Base-by-base conservation (phyloP, 2,329 filamentous ascomycete genomes). In the Sporothrix humicola region DNA sequence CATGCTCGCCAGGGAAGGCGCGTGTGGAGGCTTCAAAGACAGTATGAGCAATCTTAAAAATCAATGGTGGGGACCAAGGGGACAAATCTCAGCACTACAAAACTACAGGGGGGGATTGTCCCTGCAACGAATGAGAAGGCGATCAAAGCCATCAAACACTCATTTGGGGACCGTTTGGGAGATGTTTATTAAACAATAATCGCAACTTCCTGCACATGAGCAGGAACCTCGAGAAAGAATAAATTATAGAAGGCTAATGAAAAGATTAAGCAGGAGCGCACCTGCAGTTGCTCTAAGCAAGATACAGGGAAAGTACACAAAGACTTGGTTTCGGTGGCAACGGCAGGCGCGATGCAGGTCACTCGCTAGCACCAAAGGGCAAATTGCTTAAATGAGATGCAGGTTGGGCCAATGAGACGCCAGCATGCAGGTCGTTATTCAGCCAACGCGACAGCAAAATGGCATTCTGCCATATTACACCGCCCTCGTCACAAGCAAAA, bases 401-500 rank as follows among this genome's bases (percentile, higher is more conserved):
- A 42, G 44, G 7, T 7, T 5, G 9, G 23, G 52, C 73, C 73
- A 74, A 74, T 74, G 65, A 71, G 23, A 3, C 1, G 9, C 7
- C n/a, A 20, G 23, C 1, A 48, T 46, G n/a, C 37, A 7, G 2
- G 17, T 17, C 23, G 23, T 63, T 72, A 63, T 63, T 69, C 46
- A 54, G 42, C 72, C 46, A 23, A 37, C 17, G 44, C 42, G 59
- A 44, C 61, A 59, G 71, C 63, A 68, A 61, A 61, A 58, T 9
- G 13, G 12, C 1, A 23, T 66, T 71, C 59, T 74, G 73, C 73
- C 73, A 15, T 8, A 3, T 2, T 3, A 3, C 65, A 74, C 73
- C 73, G 71, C 73, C 56, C 61, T 74, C 59, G 59, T 72, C 73
- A 74, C 71, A 71, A 73, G 66, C 73, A 17, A 74, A 48, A 46